These are phyloP conservation scores for Begonia loranthoides DNA, from an alignment of 306 rosid species.

Conservation along the genomic window DNA sequence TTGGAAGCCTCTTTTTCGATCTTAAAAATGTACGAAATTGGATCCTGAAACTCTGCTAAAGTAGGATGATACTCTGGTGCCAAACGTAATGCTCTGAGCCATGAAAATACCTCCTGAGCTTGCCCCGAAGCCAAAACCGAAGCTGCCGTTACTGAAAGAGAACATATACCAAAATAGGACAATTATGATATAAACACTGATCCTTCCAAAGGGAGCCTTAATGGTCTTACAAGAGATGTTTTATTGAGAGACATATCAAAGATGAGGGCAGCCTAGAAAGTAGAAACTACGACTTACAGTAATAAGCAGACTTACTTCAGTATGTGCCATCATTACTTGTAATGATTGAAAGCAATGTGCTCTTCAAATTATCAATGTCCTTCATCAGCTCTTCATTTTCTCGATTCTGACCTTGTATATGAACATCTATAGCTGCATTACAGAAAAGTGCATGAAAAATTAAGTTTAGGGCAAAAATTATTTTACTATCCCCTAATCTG, in stretches of 20 bases:
- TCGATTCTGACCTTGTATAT: conserved; percentile 25
- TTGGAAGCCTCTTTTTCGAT: conserved; percentile 93
- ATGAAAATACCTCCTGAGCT: conserved; percentile 55
- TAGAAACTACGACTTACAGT: no score
- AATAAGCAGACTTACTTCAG: neutral
- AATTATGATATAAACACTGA: no score
- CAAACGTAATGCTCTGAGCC: conserved; percentile 75
- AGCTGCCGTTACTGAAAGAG: conserved; percentile 28
- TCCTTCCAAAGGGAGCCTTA: no score
- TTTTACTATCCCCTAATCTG: neutral
- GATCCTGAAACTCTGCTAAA: conserved; percentile 83
- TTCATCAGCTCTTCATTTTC: conserved; percentile 47
- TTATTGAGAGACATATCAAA: no score
- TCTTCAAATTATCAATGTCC: conserved; percentile 41
- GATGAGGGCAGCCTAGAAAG: no score
- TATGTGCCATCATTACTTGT: conserved; percentile 19
- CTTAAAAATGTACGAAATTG: conserved; percentile 91
- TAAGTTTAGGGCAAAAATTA: neutral
- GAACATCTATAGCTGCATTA: conserved; percentile 45
- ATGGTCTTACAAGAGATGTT: no score
- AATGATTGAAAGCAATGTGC: conserved; percentile 33
- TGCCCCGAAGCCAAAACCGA: conserved; percentile 33
- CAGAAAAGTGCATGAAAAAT: neutral
- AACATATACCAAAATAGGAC: neutral
- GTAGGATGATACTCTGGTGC: conserved; percentile 87